Evolutionary conservation across 176 grass and related monocot species (phyloP).

Genomic region (Luzula sylvatica): DNA sequence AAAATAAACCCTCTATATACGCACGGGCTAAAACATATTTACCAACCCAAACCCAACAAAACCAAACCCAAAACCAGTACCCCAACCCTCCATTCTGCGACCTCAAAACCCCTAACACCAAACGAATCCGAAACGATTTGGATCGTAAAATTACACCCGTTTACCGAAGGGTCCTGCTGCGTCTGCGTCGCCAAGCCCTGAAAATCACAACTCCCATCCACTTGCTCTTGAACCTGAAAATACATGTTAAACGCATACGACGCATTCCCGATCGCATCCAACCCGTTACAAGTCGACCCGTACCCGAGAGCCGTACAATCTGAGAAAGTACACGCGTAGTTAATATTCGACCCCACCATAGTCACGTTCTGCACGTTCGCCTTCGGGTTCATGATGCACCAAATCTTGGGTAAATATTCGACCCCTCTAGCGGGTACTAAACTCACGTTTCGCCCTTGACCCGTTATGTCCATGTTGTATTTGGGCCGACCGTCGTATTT

Average conservation of each 20-base stretch:
- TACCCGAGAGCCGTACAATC: slow-evolving; percentile 44
- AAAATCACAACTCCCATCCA: slow-evolving; percentile 35
- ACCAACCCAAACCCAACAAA: slow-evolving; percentile 1
- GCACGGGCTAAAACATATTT: too few relatives aligned
- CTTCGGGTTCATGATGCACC: slow-evolving; percentile 46
- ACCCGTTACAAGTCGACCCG: slow-evolving; percentile 33
- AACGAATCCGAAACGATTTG: slow-evolving; percentile 22
- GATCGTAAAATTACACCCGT: slow-evolving; percentile 34
- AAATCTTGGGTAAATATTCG: slow-evolving; percentile 35
- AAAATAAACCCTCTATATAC: background rate
- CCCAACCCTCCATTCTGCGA: background rate
- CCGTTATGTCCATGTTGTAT: slow-evolving; percentile 44
- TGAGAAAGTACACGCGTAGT: slow-evolving; percentile 25
- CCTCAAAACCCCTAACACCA: background rate
- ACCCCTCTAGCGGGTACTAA: slow-evolving; percentile 35
- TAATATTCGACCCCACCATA: slow-evolving; percentile 11
- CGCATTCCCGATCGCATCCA: slow-evolving; percentile 40
- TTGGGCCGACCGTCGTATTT: slow-evolving; percentile 73
- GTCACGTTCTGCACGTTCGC: slow-evolving; percentile 11
- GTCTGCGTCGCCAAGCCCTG: slow-evolving; percentile 27
- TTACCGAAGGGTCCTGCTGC: slow-evolving; percentile 22
- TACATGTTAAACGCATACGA: slow-evolving; percentile 56
- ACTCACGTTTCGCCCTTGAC: slow-evolving; percentile 30
- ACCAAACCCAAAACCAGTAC: background rate
- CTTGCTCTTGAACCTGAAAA: slow-evolving; percentile 37